Evolutionary conservation across 108 stramenopile genomes (phyloP), one percentile per base, ranked within the genome.

Genomic region (Cyclostephanos tholiformis): DNA sequence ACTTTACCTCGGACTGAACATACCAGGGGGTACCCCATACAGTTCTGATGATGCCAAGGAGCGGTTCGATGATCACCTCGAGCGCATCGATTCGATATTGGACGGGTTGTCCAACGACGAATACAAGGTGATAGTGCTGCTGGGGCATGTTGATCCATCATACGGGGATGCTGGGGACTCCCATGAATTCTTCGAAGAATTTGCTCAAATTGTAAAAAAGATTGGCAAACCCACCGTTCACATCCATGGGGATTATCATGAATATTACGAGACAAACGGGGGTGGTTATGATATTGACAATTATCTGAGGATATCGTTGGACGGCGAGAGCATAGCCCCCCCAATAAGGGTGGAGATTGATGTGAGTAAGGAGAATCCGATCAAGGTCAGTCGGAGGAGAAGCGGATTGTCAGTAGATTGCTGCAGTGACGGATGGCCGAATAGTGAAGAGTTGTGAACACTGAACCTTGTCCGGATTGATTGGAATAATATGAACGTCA

Each of bases 1-100:
- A 16, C 63, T 92, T 16, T 89, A 83, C 71, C 65, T 92, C 35
- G 89, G 89, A 29, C 23, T 94, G 10, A 89, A 94, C 65, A 39
- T 91, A 5, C 87, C 88, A 0, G 84, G 84, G 4, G 80, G 80
- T 6, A 65, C 8, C 6, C 74, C 67, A 8, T 59, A 65, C 57
- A 77, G 86, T 26, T 48, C 77, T n/a, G 63, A 57, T 13, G 79
- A 87, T 25, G 85, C 85, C 63, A 57, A 69, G 29, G 6, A 14
- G 26, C 27, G 36, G 38, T 75, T 73, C 52, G 48, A 41, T 27
- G 11, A 23, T 9, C 50, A 65, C 17, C 44, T 65, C 27, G 48
- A 10, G 9, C 16, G 27, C 29, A 46, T 65, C 27, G 8, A 26
- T 13, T 26, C 26, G 64, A 65, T 51, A 74, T 43, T 62, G 16